These are phyloP conservation scores for Chalciporus sp. DNA, from an alignment of 1,284 basidiomycete genomes.

Conservation along the genomic window DNA sequence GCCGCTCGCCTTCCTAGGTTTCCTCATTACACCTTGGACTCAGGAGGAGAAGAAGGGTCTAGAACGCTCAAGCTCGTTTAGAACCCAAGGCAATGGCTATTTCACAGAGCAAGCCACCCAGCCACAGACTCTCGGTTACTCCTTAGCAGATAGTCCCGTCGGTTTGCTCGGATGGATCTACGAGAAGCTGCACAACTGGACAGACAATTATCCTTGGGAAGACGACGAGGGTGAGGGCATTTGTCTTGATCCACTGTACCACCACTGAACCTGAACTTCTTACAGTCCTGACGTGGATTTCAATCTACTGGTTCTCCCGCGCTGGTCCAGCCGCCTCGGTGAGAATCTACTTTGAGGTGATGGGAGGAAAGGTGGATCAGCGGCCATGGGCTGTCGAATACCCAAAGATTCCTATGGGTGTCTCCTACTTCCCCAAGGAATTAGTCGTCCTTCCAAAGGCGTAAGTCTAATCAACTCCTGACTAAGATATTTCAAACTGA, in stretches of 20 bases:
- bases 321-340: slow-evolving; percentile 55
- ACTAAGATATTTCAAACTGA: not conserved
- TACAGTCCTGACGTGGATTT: slow-evolving; percentile 59
- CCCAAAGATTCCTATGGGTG: slow-evolving; percentile 46
- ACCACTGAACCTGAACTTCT: not conserved
- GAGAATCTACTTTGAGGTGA: slow-evolving; percentile 55
- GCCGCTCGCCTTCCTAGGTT: slow-evolving; percentile 33
- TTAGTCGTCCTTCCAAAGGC: slow-evolving; percentile 37
- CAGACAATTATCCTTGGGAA: slow-evolving; percentile 51
- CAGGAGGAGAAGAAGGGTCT: slow-evolving; percentile 41
- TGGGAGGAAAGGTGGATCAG: not conserved
- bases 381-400: accelerated
- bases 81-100: slow-evolving; percentile 43
- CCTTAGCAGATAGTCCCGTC: slow-evolving; percentile 57
- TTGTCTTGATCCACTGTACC: slow-evolving; percentile 1
- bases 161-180: slow-evolving; percentile 64
- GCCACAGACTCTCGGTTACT: slow-evolving; percentile 62
- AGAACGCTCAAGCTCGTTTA: slow-evolving; percentile 35
- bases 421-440: slow-evolving; percentile 54
- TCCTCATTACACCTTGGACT: slow-evolving; percentile 34
- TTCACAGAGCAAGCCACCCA: slow-evolving; percentile 45
- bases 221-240: slow-evolving; percentile 47
- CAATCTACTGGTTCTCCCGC: slow-evolving; percentile 60
- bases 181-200: slow-evolving; percentile 57
- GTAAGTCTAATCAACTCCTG: slow-evolving; percentile 29